These are phyloP conservation scores for Marasmius fiardii DNA, from an alignment of 1,284 basidiomycete species.

Conservation along the genomic window DNA sequence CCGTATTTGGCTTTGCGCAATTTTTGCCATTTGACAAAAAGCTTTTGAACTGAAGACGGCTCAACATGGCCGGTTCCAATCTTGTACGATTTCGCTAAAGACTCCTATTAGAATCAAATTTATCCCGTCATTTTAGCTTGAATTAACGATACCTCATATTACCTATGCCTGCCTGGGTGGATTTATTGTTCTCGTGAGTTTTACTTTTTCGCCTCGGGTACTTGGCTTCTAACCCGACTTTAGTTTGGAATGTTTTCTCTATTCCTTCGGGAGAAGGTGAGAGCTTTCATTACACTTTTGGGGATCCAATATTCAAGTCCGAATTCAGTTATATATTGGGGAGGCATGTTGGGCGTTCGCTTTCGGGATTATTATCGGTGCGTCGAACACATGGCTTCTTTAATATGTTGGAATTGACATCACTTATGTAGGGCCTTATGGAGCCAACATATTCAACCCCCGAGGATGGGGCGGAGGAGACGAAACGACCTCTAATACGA, in stretches of 20 bases:
- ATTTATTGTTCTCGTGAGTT: conserved; percentile 72
- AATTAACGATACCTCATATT: conserved; percentile 66
- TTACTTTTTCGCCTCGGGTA: not conserved
- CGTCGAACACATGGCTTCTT: conserved; percentile 22
- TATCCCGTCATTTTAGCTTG: conserved; percentile 42
- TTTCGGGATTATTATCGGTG: conserved; percentile 89
- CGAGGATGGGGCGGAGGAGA: conserved; percentile 69
- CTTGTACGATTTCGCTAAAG: too few species aligned
- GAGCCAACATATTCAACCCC: conserved; percentile 84
- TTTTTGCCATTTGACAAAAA: conserved; percentile 1
- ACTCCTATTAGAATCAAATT: too few species aligned
- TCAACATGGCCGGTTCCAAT: too few species aligned
- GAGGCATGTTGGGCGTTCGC: conserved; percentile 95
- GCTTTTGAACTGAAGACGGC: too few species aligned
- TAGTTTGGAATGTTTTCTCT: conserved; percentile 95
- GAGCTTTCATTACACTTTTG: too few species aligned
- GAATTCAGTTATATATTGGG: conserved; percentile 78
- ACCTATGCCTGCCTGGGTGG: conserved; percentile 83
- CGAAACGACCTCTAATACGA: conserved; percentile 54
- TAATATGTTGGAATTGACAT: conserved; percentile 3
- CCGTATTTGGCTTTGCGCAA: not conserved
- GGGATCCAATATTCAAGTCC: too few species aligned
- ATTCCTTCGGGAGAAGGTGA: conserved; percentile 86
- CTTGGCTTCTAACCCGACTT: conserved; percentile 1
- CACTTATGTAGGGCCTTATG: conserved; percentile 68